Evolutionary conservation across 306 rosid species (phyloP).

Genomic region (Rosa multiflora): DNA sequence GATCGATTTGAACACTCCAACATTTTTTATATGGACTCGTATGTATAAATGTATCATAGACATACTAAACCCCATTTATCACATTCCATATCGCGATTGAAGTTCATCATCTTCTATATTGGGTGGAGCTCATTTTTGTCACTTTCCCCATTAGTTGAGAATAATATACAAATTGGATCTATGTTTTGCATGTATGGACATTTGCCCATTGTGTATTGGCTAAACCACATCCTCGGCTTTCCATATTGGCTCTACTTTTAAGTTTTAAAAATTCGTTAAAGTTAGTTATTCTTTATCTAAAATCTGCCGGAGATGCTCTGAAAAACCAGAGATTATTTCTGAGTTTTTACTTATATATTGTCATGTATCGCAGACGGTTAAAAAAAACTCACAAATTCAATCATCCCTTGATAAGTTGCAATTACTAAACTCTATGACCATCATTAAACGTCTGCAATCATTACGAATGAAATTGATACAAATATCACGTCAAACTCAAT

Average conservation of each 20-base stretch:
- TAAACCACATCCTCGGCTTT: neutral
- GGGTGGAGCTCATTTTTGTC: neutral
- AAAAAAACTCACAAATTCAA: neutral
- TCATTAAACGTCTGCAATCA: neutral
- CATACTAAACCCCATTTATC: no score
- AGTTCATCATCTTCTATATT: neutral
- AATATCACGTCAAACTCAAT: neutral
- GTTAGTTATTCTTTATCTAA: neutral
- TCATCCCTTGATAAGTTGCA: fast-evolving
- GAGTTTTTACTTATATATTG: neutral
- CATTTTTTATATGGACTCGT: neutral
- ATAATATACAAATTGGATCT: neutral
- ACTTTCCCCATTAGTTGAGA: neutral
- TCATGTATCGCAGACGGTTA: neutral
- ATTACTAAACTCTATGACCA: neutral
- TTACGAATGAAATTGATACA: neutral
- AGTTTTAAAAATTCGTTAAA: neutral
- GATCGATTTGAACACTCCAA: neutral
- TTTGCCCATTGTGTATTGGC: no score
- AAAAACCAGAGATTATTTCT: neutral
- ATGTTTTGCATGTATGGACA: neutral
- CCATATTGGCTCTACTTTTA: neutral
- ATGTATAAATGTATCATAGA: no score
- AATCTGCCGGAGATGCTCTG: neutral
- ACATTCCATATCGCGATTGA: no score